phyloP scores from a whole-genome alignment of 495 filamentous ascomycete genomes.

The Cercophora newfieldiana region DNA sequence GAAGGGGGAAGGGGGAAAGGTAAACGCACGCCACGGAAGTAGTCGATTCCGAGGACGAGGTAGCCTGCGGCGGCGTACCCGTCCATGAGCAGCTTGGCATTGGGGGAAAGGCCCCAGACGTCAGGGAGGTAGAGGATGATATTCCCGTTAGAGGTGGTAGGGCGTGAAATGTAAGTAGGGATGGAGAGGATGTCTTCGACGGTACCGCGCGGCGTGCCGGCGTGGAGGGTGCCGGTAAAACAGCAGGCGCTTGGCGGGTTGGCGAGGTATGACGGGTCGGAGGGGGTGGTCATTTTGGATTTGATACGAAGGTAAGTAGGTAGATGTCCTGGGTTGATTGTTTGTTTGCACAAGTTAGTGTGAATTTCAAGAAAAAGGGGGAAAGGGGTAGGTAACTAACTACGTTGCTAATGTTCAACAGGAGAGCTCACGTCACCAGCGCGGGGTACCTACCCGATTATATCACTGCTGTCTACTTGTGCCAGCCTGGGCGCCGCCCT shows the following conservation, averaged over 20 bases:
- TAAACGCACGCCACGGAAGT: conserved; percentile 39
- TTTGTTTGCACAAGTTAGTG: not conserved
- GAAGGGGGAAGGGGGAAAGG: no score
- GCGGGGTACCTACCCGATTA: no score
- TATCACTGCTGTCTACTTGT: not conserved
- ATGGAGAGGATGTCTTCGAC: conserved; percentile 30
- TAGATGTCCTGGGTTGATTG: not conserved
- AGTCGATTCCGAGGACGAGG: conserved; percentile 40
- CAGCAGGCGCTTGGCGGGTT: conserved; percentile 38
- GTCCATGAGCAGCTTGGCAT: conserved; percentile 43
- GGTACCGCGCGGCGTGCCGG: conserved; percentile 35
- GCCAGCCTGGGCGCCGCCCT: not conserved
- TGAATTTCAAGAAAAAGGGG: not conserved
- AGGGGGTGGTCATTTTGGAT: not conserved
- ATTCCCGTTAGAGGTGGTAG: conserved; percentile 37
- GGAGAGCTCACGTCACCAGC: no score
- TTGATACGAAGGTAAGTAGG: not conserved
- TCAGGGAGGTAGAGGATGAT: conserved; percentile 46
- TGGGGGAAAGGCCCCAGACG: conserved; percentile 42
- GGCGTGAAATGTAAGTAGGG: conserved; percentile 39
- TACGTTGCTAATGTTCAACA: no score
- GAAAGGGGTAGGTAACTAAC: no score
- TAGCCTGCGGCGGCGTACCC: conserved; percentile 46
- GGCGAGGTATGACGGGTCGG: conserved; percentile 29
- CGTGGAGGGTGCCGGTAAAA: conserved; percentile 36